Conservation (phyloP, 192 early-diverging fungal species). For the Coemansia sp. region DNA sequence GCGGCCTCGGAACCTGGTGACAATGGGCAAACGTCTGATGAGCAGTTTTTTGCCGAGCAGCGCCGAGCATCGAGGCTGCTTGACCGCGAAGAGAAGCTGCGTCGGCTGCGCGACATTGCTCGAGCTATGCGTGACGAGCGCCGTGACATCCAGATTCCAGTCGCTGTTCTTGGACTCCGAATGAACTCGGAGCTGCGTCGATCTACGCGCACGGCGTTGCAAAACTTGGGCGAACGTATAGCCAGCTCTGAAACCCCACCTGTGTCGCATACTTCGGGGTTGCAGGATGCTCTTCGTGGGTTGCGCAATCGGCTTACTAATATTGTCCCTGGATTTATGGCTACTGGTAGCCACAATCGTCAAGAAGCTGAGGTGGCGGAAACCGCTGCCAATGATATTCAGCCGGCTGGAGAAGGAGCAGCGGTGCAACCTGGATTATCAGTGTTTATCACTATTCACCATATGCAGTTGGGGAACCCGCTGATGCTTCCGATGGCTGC, state of each 20-base stretch:
- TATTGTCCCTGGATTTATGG: constrained; percentile 7
- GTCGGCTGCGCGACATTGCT: constrained; percentile 38
- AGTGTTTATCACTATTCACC: constrained; percentile 43
- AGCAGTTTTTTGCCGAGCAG: constrained; percentile 1
- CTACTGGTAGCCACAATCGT: background rate
- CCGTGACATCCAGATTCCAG: constrained; percentile 25
- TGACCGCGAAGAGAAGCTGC: constrained; percentile 36
- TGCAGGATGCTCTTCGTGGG: constrained; percentile 6
- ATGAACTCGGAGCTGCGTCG: constrained; percentile 32
- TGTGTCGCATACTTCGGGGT: background rate
- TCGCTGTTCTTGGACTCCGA: constrained; percentile 38
- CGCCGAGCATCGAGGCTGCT: constrained; percentile 13
- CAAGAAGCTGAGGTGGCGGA: no score
- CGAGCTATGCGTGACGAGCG: constrained; percentile 46
- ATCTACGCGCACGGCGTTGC: constrained; percentile 10
- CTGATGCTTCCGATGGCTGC: constrained; percentile 41
- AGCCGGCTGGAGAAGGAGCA: constrained; percentile 1
- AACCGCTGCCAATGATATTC: background rate
- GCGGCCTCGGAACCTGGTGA: background rate
- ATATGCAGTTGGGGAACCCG: constrained; percentile 43
- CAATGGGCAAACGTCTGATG: background rate
- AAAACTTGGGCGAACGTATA: background rate
- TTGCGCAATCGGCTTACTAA: constrained; percentile 4
- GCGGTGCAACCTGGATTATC: constrained; percentile 28
- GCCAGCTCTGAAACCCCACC: background rate